A percentile compares a stretch with the other conserved stretches of the same genome.
These are phyloP conservation scores for Geotrichum klebahnii DNA, from an alignment of 1,139 yeast genomes.

Conservation along the genomic window DNA sequence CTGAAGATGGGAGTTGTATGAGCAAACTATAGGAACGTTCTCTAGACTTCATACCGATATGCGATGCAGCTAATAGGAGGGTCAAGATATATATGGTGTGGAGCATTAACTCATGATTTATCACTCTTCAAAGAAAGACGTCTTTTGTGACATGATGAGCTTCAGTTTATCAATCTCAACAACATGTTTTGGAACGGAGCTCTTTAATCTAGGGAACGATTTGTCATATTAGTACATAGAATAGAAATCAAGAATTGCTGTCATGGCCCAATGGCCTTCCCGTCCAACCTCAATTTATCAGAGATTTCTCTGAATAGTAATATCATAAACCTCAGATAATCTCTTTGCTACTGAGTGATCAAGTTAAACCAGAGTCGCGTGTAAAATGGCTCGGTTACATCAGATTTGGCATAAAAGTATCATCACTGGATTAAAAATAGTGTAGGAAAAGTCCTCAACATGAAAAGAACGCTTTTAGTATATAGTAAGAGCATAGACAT, in stretches of 20 bases:
- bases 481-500: background rate
- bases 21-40: too few species aligned
- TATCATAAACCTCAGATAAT: conserved; percentile 9
- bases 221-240: background rate
- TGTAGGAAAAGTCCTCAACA: too few species aligned
- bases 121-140: too few species aligned
- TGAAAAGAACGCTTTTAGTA: too few species aligned
- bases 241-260: background rate
- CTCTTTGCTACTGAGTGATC: conserved; percentile 17
- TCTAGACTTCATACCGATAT: too few species aligned
- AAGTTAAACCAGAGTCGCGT: conserved; percentile 8
- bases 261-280: background rate
- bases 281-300: background rate
- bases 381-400: conserved; percentile 9
- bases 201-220: background rate
- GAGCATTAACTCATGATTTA: too few species aligned
- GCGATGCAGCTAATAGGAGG: too few species aligned
- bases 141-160: too few species aligned
- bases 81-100: too few species aligned
- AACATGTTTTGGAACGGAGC: too few species aligned
- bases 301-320: background rate
- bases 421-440: conserved; percentile 2
- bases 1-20: too few species aligned
- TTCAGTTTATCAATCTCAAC: too few species aligned
- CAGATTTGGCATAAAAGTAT: conserved; percentile 13